Evolutionary conservation across 2,329 filamentous ascomycete species (phyloP), one percentile per base, ranked within the genome.

Genomic region (Talaromyces sp.): DNA sequence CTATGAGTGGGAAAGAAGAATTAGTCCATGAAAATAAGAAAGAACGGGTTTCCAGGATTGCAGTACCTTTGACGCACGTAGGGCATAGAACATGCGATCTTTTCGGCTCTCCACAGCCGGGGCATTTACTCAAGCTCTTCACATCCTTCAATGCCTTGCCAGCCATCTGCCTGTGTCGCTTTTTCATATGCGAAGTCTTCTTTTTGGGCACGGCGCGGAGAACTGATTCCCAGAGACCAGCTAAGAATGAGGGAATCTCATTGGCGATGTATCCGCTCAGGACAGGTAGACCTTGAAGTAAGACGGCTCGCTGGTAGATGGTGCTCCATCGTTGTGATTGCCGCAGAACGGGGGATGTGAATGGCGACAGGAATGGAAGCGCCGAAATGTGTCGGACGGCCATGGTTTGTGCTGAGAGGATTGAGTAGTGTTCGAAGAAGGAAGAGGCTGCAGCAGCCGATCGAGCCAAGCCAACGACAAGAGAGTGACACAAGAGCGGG

Each of bases 181-280:
- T 96, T 80, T 94, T 96, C 80, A 90, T 90, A 75, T 99, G 91
- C 41, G 93, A 97, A 35, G 91, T 95, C 84, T 97, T 99, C 80
- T 96, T 97, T 83, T 99, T 99, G 5, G 94, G 94, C 15, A 97
- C 94, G 1, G 94, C 94, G 64, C 87, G 87, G 65, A 99, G 81
- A 46, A 99, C 84, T 5, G 89, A 91, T 65, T 97, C 93, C 93
- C 93, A 97, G 67, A 99, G 86, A 62, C 89, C 89, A 57, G 84
- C 86, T 21, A 96, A 76, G n/a, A 91, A 70, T 5, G 82, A 82
- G 5, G 89, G 86, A 53, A 92, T 78, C 52, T 78, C 84, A 64
- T 85, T 73, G 22, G 76, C 80, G 63, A 89, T 78, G 39, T 41
- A 59, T 62, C 62, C 63, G 69, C 60, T 64, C 69, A 63, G 62